A percentile compares a stretch with the other conserved stretches of the same genome.
Conservation (phyloP, 805 yeast genomes). For the Spathaspora sp. region DNA sequence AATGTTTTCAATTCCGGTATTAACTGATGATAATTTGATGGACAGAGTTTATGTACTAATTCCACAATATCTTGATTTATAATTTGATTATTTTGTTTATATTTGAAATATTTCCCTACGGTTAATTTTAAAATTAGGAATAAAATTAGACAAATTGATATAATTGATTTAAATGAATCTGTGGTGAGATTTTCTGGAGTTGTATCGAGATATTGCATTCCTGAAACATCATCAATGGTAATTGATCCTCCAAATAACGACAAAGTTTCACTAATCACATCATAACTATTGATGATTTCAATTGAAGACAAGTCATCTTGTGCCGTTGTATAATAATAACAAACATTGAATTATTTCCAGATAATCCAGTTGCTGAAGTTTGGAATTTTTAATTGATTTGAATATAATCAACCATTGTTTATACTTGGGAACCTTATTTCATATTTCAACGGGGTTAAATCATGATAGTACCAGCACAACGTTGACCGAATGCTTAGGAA, state of each 20-base stretch:
- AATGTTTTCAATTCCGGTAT: constrained; percentile 17
- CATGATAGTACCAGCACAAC: constrained; percentile 14
- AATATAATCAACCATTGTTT: constrained; percentile 18
- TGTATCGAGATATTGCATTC: too few species aligned
- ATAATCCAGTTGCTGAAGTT: constrained; percentile 5
- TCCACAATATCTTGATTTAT: constrained; percentile 21
- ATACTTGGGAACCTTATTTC: constrained; percentile 11
- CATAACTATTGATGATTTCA: constrained; percentile 27
- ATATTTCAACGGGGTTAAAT: constrained; percentile 20
- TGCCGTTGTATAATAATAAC: constrained; percentile 18
- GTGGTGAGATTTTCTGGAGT: too few species aligned
- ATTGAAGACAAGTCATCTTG: constrained; percentile 18
- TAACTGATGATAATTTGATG: constrained; percentile 19
- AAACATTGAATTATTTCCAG: constrained; percentile 13
- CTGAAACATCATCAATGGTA: neutral
- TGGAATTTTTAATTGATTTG: constrained; percentile 10
- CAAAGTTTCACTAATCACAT: constrained; percentile 22
- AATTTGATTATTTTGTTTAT: constrained; percentile 15
- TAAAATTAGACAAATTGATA: constrained; percentile 28
- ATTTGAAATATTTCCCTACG: constrained; percentile 21
- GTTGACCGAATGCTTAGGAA: too few species aligned
- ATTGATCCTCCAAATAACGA: constrained; percentile 2
- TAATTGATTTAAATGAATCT: constrained; percentile 10
- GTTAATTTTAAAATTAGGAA: constrained; percentile 34
- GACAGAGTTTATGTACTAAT: constrained; percentile 20